Evolutionary conservation across 2,329 filamentous ascomycete species (phyloP).

Genomic region (Cordyceps javanica): DNA sequence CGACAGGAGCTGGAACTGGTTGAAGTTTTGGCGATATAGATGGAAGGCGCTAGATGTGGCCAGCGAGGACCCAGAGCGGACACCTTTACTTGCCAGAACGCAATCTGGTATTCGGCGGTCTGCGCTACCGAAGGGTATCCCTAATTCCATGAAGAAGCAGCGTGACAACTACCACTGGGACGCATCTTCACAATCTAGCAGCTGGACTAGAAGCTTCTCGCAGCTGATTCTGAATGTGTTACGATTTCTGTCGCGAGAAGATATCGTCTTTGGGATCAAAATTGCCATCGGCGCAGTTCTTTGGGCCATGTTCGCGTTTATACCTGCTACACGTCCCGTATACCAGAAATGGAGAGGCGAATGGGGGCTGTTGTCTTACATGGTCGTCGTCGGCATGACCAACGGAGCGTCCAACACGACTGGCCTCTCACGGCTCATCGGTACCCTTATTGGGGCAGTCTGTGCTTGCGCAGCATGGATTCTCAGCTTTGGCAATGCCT

Average conservation of each 20-base stretch:
- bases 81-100: conserved; percentile 33
- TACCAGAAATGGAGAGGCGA: conserved; percentile 90
- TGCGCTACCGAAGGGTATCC: conserved; percentile 50
- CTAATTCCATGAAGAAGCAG: conserved; percentile 45
- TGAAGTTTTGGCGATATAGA: conserved; percentile 63
- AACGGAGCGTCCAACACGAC: conserved; percentile 95
- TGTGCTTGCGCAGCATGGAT: conserved; percentile 76
- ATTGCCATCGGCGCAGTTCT: conserved; percentile 84
- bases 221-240: conserved; percentile 39
- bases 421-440: conserved; percentile 76
- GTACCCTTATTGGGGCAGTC: conserved; percentile 74
- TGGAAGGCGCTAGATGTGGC: conserved; percentile 13
- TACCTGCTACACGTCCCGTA: conserved; percentile 67
- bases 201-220: conserved; percentile 37
- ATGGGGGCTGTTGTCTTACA: conserved; percentile 94
- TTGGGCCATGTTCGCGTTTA: conserved; percentile 84
- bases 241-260: conserved; percentile 46
- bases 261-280: conserved; percentile 77
- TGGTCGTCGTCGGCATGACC: conserved; percentile 97
- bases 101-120: conserved; percentile 46
- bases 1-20: conserved; percentile 71
- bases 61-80: conserved; percentile 36
- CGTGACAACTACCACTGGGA: conserved; percentile 52
- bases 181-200: conserved; percentile 42
- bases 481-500: conserved; percentile 65